Conservation (phyloP, 75 land plant species). For the Sequoia sempervirens region DNA sequence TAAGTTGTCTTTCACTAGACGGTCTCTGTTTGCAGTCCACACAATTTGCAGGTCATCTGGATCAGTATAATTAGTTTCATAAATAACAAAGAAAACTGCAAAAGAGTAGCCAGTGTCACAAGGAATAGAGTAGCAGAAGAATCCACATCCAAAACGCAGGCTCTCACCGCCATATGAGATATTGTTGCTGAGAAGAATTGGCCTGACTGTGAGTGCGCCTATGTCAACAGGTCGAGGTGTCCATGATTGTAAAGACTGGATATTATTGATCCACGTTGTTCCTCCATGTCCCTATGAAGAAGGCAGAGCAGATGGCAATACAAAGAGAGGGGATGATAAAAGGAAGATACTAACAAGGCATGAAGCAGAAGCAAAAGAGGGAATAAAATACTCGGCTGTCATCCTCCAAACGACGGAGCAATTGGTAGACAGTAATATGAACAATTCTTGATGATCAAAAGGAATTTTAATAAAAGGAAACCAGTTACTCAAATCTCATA, state of each 20-base stretch:
- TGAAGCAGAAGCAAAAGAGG: not conserved
- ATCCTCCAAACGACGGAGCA: too few species aligned
- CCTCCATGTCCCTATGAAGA: not conserved
- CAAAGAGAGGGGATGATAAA: not conserved
- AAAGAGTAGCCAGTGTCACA: not conserved
- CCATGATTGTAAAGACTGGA: not conserved
- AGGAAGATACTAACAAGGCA: not conserved
- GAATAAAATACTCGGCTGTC: not conserved
- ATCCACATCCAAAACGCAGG: not conserved
- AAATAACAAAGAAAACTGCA: not conserved
- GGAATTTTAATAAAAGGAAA: too few species aligned
- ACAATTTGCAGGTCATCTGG: slow-evolving; percentile 13
- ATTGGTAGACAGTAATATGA: too few species aligned
- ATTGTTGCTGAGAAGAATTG: not conserved
- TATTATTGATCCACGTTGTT: slow-evolving; percentile 1
- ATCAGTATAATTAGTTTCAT: not conserved
- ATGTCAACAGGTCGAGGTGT: not conserved
- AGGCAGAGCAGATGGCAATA: not conserved
- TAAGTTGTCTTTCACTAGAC: slow-evolving; percentile 13
- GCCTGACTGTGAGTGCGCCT: not conserved
- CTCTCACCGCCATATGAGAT: not conserved
- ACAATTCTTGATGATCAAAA: too few species aligned
- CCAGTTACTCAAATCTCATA: too few species aligned
- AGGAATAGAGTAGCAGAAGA: not conserved
- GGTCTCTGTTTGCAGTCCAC: slow-evolving; percentile 41